These are phyloP conservation scores for Coemansia sp. DNA, from an alignment of 192 early-diverging fungal species.

Conservation along the genomic window DNA sequence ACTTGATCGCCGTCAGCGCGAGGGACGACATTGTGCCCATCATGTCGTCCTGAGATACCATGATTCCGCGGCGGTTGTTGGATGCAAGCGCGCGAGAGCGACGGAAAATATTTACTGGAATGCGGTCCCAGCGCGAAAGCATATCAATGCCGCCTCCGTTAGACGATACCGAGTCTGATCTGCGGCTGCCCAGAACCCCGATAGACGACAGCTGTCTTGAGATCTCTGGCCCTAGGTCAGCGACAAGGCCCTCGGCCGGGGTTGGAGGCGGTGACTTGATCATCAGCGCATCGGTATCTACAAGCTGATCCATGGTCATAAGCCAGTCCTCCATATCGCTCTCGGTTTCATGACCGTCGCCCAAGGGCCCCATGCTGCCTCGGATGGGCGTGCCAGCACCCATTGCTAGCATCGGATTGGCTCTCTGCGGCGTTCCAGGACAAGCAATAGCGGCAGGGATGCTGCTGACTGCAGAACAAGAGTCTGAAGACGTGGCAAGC, in stretches of 20 bases:
- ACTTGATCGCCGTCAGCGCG: conserved; percentile 52
- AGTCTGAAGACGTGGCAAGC: conserved; percentile 2
- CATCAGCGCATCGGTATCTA: conserved; percentile 51
- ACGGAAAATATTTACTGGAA: conserved; percentile 54
- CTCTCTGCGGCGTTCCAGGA: conserved; percentile 7
- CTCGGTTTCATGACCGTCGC: conserved; percentile 6
- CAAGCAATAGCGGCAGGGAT: not conserved
- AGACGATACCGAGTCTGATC: not conserved
- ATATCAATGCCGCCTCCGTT: conserved; percentile 18
- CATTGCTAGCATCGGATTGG: conserved; percentile 11
- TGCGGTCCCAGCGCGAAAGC: conserved; percentile 52
- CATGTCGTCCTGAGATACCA: conserved; percentile 21
- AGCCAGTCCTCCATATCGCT: conserved; percentile 38
- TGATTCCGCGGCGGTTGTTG: conserved; percentile 16
- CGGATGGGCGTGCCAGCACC: conserved; percentile 41
- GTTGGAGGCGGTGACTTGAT: conserved; percentile 47
- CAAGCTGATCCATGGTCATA: conserved; percentile 49
- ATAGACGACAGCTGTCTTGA: conserved; percentile 12
- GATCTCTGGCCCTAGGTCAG: conserved; percentile 5
- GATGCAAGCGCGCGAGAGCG: conserved; percentile 50
- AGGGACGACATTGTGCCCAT: conserved; percentile 35
- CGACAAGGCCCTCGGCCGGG: conserved; percentile 19
- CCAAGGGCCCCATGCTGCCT: not conserved
- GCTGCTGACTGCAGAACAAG: not conserved
- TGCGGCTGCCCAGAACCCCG: conserved; percentile 1